These are phyloP conservation scores for Fusarium sublunatum DNA, from an alignment of 2,329 filamentous ascomycete genomes.

Conservation along the genomic window DNA sequence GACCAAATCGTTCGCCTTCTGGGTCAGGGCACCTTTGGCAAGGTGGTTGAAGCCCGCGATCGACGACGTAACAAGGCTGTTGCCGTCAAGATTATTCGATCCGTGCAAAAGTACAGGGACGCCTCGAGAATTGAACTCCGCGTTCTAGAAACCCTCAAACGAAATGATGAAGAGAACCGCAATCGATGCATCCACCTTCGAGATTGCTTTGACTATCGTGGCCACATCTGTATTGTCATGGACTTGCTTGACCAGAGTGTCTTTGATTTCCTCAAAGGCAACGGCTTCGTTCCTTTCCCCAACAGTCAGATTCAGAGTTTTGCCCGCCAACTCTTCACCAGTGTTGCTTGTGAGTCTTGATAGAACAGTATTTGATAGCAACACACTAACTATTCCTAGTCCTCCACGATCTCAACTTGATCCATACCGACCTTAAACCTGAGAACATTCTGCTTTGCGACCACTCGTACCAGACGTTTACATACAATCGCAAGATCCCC, in stretches of 20 bases:
- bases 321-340: conserved; percentile 95
- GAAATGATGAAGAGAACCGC: conserved; percentile 90
- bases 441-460: conserved; percentile 77
- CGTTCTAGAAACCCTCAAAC: conserved; percentile 89
- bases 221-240: conserved; percentile 91
- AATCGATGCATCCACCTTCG: conserved; percentile 97
- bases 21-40: conserved; percentile 97
- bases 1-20: conserved; percentile 90
- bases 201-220: conserved; percentile 96
- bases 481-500: conserved; percentile 76
- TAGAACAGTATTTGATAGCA: neutral
- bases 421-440: conserved; percentile 85
- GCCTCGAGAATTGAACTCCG: conserved; percentile 94
- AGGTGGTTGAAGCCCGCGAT: conserved; percentile 94
- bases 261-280: conserved; percentile 97
- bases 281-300: conserved; percentile 94
- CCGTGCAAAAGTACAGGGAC: conserved; percentile 97
- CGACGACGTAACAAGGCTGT: conserved; percentile 79
- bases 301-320: conserved; percentile 99
- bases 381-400: conserved; percentile 64
- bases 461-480: conserved; percentile 75
- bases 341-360: conserved; percentile 85
- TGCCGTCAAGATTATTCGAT: conserved; percentile 97
- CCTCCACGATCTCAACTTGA: conserved; percentile 94
- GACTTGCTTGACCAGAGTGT: conserved; percentile 90